Percentiles rank a stretch among this genome's conserved stretches.
phyloP scores from a whole-genome alignment of 1,284 basidiomycete species.

The Inonotus obliquus region DNA sequence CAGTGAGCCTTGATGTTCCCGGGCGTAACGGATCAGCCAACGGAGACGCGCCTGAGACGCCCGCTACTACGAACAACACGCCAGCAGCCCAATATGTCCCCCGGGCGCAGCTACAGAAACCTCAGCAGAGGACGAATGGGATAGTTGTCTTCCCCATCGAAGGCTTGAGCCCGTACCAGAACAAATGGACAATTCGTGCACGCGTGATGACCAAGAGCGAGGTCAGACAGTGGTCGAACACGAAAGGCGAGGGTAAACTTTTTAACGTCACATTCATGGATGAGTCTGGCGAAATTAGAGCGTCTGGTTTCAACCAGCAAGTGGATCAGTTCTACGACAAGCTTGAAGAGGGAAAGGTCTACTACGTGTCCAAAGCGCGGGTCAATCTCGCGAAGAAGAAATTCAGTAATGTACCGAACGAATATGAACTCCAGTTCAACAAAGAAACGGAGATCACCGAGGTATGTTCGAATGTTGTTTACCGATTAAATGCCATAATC shows the following conservation, averaged over 20 bases:
- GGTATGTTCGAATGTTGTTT: conserved; percentile 34
- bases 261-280: conserved; percentile 95
- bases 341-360: conserved; percentile 91
- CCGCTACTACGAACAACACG: conserved; percentile 6
- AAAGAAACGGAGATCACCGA: conserved; percentile 80
- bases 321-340: conserved; percentile 84
- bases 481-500: conserved; percentile 18
- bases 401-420: conserved; percentile 87
- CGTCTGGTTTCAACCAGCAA: conserved; percentile 87
- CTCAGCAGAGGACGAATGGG: conserved; percentile 26
- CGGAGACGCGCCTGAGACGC: conserved; percentile 22
- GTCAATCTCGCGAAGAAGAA: conserved; percentile 98
- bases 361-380: conserved; percentile 85
- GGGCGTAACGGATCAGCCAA: conserved; percentile 23
- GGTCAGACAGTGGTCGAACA: conserved; percentile 86
- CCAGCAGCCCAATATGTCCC: conserved; percentile 8
- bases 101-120: conserved; percentile 22
- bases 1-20: conserved; percentile 40
- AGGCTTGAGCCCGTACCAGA: conserved; percentile 94
- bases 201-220: conserved; percentile 90
- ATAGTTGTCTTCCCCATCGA: conserved; percentile 79
- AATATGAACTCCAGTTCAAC: conserved; percentile 93
- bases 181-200: conserved; percentile 98
- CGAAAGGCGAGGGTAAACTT: conserved; percentile 90
- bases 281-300: conserved; percentile 90